phyloP scores from a whole-genome alignment of 2,329 filamentous ascomycete species.

The Penicillium sp. region DNA sequence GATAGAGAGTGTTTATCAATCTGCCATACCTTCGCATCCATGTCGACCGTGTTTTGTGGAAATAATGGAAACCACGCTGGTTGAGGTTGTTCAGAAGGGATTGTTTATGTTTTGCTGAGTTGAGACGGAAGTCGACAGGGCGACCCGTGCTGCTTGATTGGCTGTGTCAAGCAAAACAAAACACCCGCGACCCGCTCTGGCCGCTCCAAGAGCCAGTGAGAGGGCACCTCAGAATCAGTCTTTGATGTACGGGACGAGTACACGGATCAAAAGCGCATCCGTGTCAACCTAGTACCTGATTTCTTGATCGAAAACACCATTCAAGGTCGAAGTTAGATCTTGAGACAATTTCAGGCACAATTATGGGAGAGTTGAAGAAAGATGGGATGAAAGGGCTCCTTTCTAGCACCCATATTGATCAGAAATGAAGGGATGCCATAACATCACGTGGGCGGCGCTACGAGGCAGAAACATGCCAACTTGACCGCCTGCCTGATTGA shows the following conservation, averaged over 20 bases:
- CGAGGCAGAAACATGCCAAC: too few species aligned
- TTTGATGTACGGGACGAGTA: too few species aligned
- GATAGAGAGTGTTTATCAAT: not conserved
- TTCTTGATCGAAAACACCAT: too few species aligned
- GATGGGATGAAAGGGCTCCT: not conserved
- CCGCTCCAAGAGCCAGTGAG: not conserved
- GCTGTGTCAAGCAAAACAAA: constrained; percentile 21
- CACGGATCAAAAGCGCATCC: too few species aligned
- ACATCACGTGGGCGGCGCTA: not conserved
- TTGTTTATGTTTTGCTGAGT: constrained; percentile 25
- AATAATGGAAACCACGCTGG: constrained; percentile 7
- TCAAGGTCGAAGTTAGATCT: too few species aligned
- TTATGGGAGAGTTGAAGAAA: not conserved
- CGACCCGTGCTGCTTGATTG: constrained; percentile 14
- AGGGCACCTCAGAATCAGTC: not conserved
- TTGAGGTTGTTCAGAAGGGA: constrained; percentile 4
- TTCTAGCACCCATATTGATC: not conserved
- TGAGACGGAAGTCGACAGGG: constrained; percentile 10
- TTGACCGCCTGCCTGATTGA: constrained; percentile 11
- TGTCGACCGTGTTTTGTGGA: constrained; percentile 19
- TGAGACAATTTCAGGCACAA: too few species aligned
- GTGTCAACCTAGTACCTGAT: too few species aligned
- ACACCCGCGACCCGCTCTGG: constrained; percentile 12
- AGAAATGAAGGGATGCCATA: not conserved
- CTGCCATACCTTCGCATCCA: constrained; percentile 45